These are phyloP conservation scores for Phytophthora niederhauseri DNA, from an alignment of 352 stramenopile genomes.

Conservation along the genomic window DNA sequence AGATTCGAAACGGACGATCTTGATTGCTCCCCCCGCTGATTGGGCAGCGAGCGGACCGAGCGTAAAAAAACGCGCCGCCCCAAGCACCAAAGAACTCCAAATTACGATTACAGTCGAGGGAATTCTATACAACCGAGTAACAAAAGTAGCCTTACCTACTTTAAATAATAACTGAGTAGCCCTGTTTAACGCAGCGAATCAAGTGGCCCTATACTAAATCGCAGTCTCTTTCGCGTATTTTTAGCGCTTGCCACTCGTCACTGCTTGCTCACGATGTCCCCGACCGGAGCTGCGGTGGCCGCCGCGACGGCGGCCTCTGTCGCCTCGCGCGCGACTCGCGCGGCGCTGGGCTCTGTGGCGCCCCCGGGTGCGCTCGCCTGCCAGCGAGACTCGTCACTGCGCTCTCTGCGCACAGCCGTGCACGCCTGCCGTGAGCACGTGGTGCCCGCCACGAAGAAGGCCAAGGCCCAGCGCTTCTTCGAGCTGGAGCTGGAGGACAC, in stretches of 20 bases:
- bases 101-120: not conserved
- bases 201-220: not conserved
- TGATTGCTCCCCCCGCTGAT: conserved; percentile 30
- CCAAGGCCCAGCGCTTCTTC: conserved; percentile 47
- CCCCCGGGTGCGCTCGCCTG: conserved; percentile 60
- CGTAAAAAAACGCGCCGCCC: conserved; percentile 28
- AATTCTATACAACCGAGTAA: not conserved
- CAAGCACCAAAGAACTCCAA: conserved; percentile 36
- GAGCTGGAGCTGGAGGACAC: conserved; percentile 77
- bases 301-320: conserved; percentile 18
- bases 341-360: conserved; percentile 18
- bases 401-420: conserved; percentile 52
- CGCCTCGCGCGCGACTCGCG: conserved; percentile 11
- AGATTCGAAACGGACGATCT: conserved; percentile 26
- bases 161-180: not conserved
- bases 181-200: not conserved
- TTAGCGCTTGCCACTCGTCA: conserved; percentile 3
- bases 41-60: conserved; percentile 1
- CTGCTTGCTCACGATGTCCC: conserved; percentile 21
- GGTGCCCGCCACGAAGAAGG: conserved; percentile 39
- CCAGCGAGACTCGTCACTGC: conserved; percentile 71
- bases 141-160: not conserved
- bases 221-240: conserved; percentile 19
- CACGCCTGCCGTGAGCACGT: conserved; percentile 41
- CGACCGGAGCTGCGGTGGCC: conserved; percentile 29